Evolutionary conservation across 371 early-diverging fungal genomes (phyloP).

Genomic region (Chytridium lagenaria): DNA sequence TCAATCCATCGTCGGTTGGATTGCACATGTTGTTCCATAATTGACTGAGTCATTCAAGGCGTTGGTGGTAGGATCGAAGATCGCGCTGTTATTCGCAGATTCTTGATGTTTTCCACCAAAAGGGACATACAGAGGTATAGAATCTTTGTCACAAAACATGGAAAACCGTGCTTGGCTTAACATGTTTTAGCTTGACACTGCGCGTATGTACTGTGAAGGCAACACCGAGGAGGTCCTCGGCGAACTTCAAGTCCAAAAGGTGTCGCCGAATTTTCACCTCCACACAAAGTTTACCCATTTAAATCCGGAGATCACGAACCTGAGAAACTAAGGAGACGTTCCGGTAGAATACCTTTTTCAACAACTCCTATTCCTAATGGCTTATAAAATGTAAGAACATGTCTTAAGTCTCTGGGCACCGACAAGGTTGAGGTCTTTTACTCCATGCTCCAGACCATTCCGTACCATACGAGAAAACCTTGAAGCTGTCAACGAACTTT

Average conservation of each 20-base stretch:
- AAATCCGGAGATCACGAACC: constrained; percentile 60
- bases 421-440: constrained; percentile 49
- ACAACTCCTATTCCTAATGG: background rate
- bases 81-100: constrained; percentile 42
- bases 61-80: constrained; percentile 57
- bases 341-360: background rate
- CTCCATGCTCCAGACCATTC: constrained; percentile 54
- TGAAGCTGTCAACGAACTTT: constrained; percentile 46
- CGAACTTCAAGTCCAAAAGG: constrained; percentile 44
- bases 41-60: too few relatives aligned
- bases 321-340: constrained; percentile 56
- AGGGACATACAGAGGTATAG: constrained; percentile 54
- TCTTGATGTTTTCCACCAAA: constrained; percentile 49
- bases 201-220: constrained; percentile 60
- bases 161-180: too few relatives aligned
- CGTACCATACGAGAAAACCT: constrained; percentile 42
- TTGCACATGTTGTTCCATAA: too few relatives aligned
- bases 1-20: too few relatives aligned
- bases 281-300: constrained; percentile 66
- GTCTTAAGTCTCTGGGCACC: constrained; percentile 40
- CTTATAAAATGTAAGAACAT: too few relatives aligned
- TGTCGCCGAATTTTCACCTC: constrained; percentile 37
- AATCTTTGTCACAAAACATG: too few relatives aligned
- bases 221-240: constrained; percentile 62
- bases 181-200: constrained; percentile 54